Base-by-base conservation (phyloP, 805 yeast genomes). In the Wickerhamia fluorescens region DNA sequence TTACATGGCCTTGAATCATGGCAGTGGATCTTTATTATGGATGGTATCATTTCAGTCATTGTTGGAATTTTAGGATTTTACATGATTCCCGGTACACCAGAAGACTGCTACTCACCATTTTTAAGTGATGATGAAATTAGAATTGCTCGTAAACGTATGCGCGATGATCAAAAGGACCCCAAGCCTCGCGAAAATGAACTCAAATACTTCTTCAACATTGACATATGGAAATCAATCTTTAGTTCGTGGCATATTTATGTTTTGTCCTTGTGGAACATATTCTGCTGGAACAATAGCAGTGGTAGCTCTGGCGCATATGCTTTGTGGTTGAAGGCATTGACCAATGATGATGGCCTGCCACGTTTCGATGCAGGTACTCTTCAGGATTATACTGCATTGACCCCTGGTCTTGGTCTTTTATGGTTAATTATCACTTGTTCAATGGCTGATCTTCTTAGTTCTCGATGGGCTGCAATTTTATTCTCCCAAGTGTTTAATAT, bases 21-120 rank as follows among this genome's bases (percentile, higher is more conserved):
- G 86, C 64, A 77, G 58, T 80, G 86, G 86, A 72, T 75, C 47
- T 79, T 75, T 44, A 71, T 80, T 26, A 64, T 80, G 36, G 84
- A 78, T 47, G 78, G 78, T 8, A 43, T 72, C 27, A 66, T 80
- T 27, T 72, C 80, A 4, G 43, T 78, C 16, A 73, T 64, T 2
- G 69, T 79, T 20, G 81, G 78, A 5, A 7, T 78, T 6, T 35
- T 71, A 28, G 82, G 81, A 0, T 60, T 66, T 34, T 71, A 68
- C 44, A 40, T 62, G 42, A 53, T 76, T 36, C 87, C 86, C 7
- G 86, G 85, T 27, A 78, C 82, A 12, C 85, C 86, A 5, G 53
- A 63, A 28, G 53, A 51, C 27, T 58, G 61, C 36, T 56, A 55
- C 41, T 49, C 57, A 24, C 44, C 53, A 7, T 58, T 48, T 34